Evolutionary conservation across 2,329 filamentous ascomycete genomes (phyloP), one percentile per base, ranked within the genome.

Genomic region (Epicoccum nigrum): DNA sequence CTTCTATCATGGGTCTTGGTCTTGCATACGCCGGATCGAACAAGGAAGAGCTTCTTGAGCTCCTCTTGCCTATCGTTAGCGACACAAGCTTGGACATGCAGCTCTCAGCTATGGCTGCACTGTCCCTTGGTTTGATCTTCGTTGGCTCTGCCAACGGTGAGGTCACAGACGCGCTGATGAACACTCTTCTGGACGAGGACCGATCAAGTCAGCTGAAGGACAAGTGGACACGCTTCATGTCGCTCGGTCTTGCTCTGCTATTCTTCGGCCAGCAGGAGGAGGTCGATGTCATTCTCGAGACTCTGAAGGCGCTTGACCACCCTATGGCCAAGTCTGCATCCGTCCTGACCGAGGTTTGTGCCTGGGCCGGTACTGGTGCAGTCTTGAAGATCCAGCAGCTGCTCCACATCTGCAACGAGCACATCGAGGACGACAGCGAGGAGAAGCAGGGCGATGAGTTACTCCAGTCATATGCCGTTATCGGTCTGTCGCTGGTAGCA

Each of bases 191-290:
- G 75, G 94, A 99, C 62, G 93, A 97, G 51, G 93, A 97, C 54
- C 86, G 92, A 50, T 88, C 89, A 76, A 87, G 84, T 67, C 92
- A 96, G 73, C 80, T 99, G 54, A 97, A 95, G 63, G 91, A 97
- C 77, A 99, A 97, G 77, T 99, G 94, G 94, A 94, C 92, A 25
- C 87, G 94, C 15, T 99, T 99, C 78, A 88, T 99, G 79, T 92
- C 90, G 16, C 86, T 99, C 33, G 94, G 94, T 59, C 83, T 99
- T 56, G 94, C 93, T 1, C 83, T 99, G 20, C 81, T 99, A 21
- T 99, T 92, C 83, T 97, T 99, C 65, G 94, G 94, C 31, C 88
- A 91, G 59, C 94, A 99, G 76, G 94, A 99, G 74, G 93, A 97
- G 73, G 94, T 97, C n/a, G 94, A 99, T 67, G 93, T 97, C 51